Percentiles rank a stretch among this genome's conserved stretches.
phyloP scores from a whole-genome alignment of 2,329 filamentous ascomycete species.

The Leptodontidium sp. region DNA sequence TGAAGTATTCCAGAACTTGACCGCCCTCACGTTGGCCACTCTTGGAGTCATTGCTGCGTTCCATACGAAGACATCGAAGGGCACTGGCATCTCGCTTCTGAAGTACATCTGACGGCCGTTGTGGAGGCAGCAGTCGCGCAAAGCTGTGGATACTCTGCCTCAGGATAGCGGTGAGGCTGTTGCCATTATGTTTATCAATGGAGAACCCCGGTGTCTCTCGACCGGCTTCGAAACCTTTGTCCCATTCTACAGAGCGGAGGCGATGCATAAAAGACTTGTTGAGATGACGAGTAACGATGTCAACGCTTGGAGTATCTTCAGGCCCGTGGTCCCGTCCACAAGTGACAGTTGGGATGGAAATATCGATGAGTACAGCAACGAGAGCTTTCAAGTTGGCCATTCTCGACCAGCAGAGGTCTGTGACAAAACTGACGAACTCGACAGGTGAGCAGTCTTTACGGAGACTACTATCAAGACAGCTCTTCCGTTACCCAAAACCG shows the following conservation, averaged over 20 bases:
- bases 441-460: conserved; percentile 35
- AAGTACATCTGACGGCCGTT: conserved; percentile 34
- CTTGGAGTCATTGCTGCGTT: conserved; percentile 35
- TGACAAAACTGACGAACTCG: conserved; percentile 29
- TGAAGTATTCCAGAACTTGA: conserved; percentile 25
- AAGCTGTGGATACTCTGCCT: conserved; percentile 37
- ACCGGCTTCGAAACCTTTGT: conserved; percentile 44
- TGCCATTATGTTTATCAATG: conserved; percentile 45
- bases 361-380: conserved; percentile 38
- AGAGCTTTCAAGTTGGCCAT: conserved; percentile 31
- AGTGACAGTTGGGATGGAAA: conserved; percentile 38
- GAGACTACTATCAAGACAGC: conserved; percentile 37
- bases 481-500: conserved; percentile 18
- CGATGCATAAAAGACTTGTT: conserved; percentile 40
- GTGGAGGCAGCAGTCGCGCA: conserved; percentile 36
- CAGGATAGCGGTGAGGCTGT: conserved; percentile 42
- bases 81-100: conserved; percentile 33
- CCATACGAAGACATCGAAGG: conserved; percentile 30
- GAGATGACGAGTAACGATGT: conserved; percentile 45
- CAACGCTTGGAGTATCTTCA: conserved; percentile 42
- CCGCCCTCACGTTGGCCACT: conserved; percentile 25
- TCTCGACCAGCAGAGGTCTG: neutral
- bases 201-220: conserved; percentile 42
- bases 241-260: conserved; percentile 34
- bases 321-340: conserved; percentile 33